Evolutionary conservation across 257 asterid genomes (phyloP).

Genomic region (Verbena officinalis): DNA sequence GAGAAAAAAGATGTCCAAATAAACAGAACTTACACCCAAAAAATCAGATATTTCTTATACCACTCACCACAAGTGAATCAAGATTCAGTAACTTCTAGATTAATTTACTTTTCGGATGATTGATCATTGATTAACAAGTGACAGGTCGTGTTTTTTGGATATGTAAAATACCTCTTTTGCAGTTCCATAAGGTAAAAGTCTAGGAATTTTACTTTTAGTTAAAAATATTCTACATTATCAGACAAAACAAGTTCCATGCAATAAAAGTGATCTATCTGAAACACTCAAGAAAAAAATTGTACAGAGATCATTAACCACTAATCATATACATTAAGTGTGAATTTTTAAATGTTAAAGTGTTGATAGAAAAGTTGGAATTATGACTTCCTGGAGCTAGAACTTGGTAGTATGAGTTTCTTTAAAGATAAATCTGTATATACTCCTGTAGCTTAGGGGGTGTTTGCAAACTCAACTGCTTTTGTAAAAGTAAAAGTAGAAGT

Average conservation of each 20-base stretch:
- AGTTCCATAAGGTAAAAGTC: not conserved
- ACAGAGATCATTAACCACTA: no score
- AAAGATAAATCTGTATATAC: no score
- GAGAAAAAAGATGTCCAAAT: not conserved
- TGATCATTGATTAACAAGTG: not conserved
- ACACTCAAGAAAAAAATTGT: not conserved
- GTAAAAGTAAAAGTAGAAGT: no score
- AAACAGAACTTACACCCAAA: not conserved
- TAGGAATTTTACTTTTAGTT: not conserved
- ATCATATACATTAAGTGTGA: no score
- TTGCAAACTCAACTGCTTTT: no score
- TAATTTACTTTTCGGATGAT: not conserved
- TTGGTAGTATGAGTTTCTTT: no score
- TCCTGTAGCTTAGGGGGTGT: no score
- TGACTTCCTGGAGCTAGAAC: no score
- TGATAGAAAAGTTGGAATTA: no score
- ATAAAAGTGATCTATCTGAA: not conserved
- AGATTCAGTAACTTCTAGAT: conserved; percentile 3
- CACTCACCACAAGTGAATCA: no score
- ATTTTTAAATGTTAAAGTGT: no score
- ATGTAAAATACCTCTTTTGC: not conserved
- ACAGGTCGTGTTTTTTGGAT: not conserved
- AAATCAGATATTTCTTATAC: no score
- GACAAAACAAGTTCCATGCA: not conserved
- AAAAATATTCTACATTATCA: not conserved